Evolutionary conservation across 495 filamentous ascomycete species (phyloP), one percentile per base, ranked within the genome.

Genomic region (Aspergillus sclerotioniger): DNA sequence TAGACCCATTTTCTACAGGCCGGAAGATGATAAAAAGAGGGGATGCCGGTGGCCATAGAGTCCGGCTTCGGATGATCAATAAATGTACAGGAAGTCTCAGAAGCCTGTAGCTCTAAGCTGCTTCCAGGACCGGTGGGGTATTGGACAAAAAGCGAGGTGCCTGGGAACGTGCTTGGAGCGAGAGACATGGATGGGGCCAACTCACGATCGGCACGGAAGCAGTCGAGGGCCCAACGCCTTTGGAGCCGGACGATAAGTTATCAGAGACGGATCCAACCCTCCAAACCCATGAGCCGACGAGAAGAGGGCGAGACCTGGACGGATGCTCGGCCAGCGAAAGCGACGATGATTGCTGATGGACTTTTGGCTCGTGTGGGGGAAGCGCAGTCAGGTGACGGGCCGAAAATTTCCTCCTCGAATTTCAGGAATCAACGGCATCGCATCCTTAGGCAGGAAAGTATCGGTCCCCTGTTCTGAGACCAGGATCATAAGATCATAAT

Each of bases 131-230:
- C 43, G 59, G 63, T 62, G 63, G 63, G 63, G 63, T 61, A 55
- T 50, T 10, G 51, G 44, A 51, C 51, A 56, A 44, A 53, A 58
- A 63, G 35, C 41, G 54, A 59, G 54, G 29, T 19, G 55, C 8
- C n/a, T 21, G 52, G 43, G 56, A 48, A 54, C 46, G 50, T n/a
- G 41, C 19, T n/a, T 41, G 25, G 28, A 58, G 41, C 17, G n/a
- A 57, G 49, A 50, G 19, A 32, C 37, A 44, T 44, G 44, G 17
- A 62, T 45, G 49, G 61, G 62, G 55, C 51, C 44, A 58, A 75
- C 74, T 77, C 65, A 77, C 74, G 72, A 73, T 75, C 67, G 71
- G 71, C 72, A 64, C 63, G 66, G 59, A 51, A 67, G 55, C 58
- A 63, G 43, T 61, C 62, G 66, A 65, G 46, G 58, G 63, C 65